Evolutionary conservation across 805 yeast genomes (phyloP).

Genomic region (Pichia deserticola): DNA sequence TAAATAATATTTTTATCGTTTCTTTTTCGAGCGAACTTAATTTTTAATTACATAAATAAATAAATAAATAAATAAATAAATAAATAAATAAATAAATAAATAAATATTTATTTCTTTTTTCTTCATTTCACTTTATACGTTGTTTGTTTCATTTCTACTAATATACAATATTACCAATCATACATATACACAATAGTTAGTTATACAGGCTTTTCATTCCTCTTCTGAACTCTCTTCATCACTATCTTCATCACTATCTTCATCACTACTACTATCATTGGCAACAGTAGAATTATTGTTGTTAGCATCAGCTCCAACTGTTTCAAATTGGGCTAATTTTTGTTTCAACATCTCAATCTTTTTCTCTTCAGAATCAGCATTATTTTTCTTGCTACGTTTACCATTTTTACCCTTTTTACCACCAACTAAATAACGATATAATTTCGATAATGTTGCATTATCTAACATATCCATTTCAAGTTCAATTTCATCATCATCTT

Average conservation of each 20-base stretch:
- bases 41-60: too few relatives aligned
- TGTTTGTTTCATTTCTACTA: not conserved
- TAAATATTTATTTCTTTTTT: not conserved
- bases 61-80: too few relatives aligned
- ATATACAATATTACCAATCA: constrained; percentile 8
- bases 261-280: constrained; percentile 25
- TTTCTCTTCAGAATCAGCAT: constrained; percentile 58
- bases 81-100: too few relatives aligned
- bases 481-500: constrained; percentile 88
- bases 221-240: constrained; percentile 27
- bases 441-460: constrained; percentile 69
- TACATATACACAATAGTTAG: constrained; percentile 1
- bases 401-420: constrained; percentile 25
- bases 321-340: constrained; percentile 66
- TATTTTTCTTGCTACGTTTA: constrained; percentile 34
- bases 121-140: not conserved
- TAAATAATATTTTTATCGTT: too few relatives aligned
- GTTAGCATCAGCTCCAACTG: constrained; percentile 27
- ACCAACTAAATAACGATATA: constrained; percentile 73
- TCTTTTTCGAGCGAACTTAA: too few relatives aligned
- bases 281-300: constrained; percentile 17
- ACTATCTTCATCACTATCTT: constrained; percentile 50
- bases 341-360: constrained; percentile 67
- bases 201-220: constrained; percentile 15
- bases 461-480: constrained; percentile 91